Evolutionary conservation across 2,329 filamentous ascomycete species (phyloP), one percentile per base, ranked within the genome.

Genomic region (Fusarium praegraminearum): DNA sequence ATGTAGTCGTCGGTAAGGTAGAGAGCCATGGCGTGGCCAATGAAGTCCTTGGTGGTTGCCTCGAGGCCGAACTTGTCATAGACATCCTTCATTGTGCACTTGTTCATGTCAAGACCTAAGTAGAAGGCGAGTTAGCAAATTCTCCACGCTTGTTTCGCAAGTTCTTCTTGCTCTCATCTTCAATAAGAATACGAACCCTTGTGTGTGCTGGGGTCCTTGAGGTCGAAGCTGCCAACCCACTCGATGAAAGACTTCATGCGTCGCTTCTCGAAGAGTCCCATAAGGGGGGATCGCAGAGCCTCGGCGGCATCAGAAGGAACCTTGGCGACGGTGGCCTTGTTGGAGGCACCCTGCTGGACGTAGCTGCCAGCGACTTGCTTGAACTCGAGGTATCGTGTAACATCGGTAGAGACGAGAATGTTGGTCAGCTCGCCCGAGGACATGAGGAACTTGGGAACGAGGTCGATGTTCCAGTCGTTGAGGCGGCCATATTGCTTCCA

Each of bases 391-490:
- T 94, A 94, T 82, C 91, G 87, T 76, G 92, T 94, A 73, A 94
- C 92, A 75, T 98, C 94, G 82, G 95, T 98, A 53, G 94, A 97
- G 70, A 98, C 94, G 78, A 99, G 90, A 78, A 99, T 98, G 84
- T 98, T 98, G 80, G 95, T 98, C 79, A 99, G 87, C 84, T 99
- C 95, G 81, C 96, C 96, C 70, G 97, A 97, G 65, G 95, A 94
- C 94, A 99, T 98, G 81, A 99, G 89, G 77, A 99, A 91, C 87
- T 99, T 99, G 74, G 96, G 95, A 50, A 99, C 94, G 67, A 99
- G 88, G 80, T 99, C 97, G 82, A 99, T 97, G 86, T 98, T 98
- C 96, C 96, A 99, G 87, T 98, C 95, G 84, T 98, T 98, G 80
- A 90, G 86, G 65, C 96, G 92, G 76, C 95, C 95, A 81, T 98